Percentiles rank a stretch among this genome's conserved stretches.
These are phyloP conservation scores for Diaporthe sp. DNA, from an alignment of 2,329 filamentous ascomycete species.

Conservation along the genomic window DNA sequence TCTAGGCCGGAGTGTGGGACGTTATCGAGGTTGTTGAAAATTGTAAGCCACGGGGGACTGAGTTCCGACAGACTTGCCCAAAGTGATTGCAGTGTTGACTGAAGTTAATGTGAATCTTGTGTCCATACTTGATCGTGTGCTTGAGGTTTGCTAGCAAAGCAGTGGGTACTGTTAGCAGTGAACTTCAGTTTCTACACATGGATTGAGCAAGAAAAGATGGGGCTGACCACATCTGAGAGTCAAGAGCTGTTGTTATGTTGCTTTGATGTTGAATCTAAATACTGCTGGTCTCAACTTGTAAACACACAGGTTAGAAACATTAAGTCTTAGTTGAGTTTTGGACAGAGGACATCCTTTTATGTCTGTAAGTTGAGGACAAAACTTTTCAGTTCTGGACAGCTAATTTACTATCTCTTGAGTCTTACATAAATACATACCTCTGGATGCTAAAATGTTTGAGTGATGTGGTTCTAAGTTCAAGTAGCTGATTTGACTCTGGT, in stretches of 20 bases:
- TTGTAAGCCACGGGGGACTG: neutral
- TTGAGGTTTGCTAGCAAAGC: neutral
- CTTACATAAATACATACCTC: neutral
- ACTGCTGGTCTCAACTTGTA: too few species aligned
- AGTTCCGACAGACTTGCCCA: neutral
- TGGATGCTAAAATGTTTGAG: neutral
- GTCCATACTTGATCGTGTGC: neutral
- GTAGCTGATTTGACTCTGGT: too few species aligned
- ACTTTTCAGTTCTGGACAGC: neutral
- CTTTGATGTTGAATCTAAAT: neutral
- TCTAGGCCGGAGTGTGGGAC: neutral
- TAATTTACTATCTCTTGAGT: neutral
- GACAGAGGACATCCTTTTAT: neutral
- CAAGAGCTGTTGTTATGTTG: neutral
- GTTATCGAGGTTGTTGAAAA: neutral
- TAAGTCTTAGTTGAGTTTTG: neutral
- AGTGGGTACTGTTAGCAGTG: neutral
- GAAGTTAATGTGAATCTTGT: neutral
- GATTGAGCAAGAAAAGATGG: neutral
- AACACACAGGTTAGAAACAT: neutral
- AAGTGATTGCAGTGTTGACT: neutral
- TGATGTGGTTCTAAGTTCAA: too few species aligned
- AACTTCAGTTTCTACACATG: neutral
- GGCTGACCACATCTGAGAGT: neutral
- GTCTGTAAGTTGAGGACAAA: neutral